Base-by-base conservation (phyloP, 768 basidiomycete genomes). In the Calocybe gangraenosa region DNA sequence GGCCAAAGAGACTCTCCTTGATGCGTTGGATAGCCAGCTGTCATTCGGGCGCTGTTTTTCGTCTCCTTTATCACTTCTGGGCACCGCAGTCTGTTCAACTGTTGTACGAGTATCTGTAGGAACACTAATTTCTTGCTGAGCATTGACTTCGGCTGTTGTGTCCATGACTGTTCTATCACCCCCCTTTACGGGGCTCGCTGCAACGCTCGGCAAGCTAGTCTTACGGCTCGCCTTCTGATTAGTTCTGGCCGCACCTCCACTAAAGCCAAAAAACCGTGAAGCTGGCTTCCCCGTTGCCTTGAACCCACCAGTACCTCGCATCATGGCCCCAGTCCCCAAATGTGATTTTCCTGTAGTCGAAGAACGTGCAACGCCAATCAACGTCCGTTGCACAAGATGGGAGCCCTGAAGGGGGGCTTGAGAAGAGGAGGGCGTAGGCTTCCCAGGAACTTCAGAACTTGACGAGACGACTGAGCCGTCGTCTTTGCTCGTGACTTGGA, bases 1-100 rank as follows among this genome's bases (percentile, higher is more conserved):
- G 0, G 80, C 79, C 57, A 77, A 59, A 20, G 81, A 82, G 3
- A 79, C 78, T 32, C 81, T 65, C 35, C 77, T 65, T 21, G 76
- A 77, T 3, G 72, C 70, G 50, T 73, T 61, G 15, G 54, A 58
- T 37, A 57, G 58, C 63, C 65, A 64, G 19, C 50, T 25, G 21
- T 62, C 57, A 22, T 55, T 40, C 1, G 49, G 37, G 46, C 47
- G 46, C 21, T 57, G 49, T 56, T 67, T 71, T 14, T 63, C 68
- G 51, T 73, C 72, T 23, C 60, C 64, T 53, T 58, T 57, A 41
- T 49, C 46, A 51, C 48, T 37, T 28, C 15, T 31, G 6, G 36
- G 23, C 32, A 37, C 18, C 21, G 25, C 25, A 6, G 25, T 28
- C 11, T 28, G 25, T 6, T 28, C 25, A 6, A 5, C 25, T 28